A percentile compares a stretch with the other conserved stretches of the same genome.
phyloP scores from a whole-genome alignment of 495 filamentous ascomycete genomes.

The Aspergillus coremiiformis region DNA sequence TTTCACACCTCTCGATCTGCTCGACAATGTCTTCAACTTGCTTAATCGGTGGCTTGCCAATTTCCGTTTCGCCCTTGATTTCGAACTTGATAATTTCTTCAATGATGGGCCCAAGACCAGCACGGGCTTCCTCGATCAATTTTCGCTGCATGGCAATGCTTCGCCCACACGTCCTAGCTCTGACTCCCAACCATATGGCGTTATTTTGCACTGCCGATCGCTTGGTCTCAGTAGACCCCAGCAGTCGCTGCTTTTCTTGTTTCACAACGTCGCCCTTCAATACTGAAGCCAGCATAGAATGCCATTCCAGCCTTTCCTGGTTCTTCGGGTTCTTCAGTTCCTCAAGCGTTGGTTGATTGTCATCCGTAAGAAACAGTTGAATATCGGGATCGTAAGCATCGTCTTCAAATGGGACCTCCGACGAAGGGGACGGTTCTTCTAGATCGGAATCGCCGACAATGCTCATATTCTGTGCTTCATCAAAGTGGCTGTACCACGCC shows the following conservation, averaged over 20 bases:
- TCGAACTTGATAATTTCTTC: conserved; percentile 87
- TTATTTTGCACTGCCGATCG: conserved; percentile 63
- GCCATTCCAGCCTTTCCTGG: conserved; percentile 91
- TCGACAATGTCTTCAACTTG: conserved; percentile 84
- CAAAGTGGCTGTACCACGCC: conserved; percentile 62
- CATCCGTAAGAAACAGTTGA: conserved; percentile 78
- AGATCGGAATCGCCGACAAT: conserved; percentile 70
- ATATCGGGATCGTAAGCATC: conserved; percentile 89
- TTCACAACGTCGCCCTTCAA: conserved; percentile 94
- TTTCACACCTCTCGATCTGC: conserved; percentile 81
- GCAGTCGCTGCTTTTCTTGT: conserved; percentile 92
- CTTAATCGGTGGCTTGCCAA: conserved; percentile 73
- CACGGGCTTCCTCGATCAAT: conserved; percentile 72
- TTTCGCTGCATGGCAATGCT: conserved; percentile 74
- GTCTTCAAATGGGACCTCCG: conserved; percentile 71
- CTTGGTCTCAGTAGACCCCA: conserved; percentile 71
- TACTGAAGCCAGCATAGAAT: conserved; percentile 93
- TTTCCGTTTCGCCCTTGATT: conserved; percentile 88
- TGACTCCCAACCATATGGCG: conserved; percentile 86
- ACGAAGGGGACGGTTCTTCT: conserved; percentile 84
- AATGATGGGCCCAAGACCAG: conserved; percentile 58
- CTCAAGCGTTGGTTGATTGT: conserved; percentile 78
- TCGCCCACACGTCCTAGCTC: conserved; percentile 73
- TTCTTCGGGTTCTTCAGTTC: conserved; percentile 84
- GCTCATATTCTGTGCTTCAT: conserved; percentile 57